A percentile compares a stretch with the other conserved stretches of the same genome.
These are phyloP conservation scores for Dimargaris xerosporica DNA, from an alignment of 192 early-diverging fungal genomes.

Conservation along the genomic window DNA sequence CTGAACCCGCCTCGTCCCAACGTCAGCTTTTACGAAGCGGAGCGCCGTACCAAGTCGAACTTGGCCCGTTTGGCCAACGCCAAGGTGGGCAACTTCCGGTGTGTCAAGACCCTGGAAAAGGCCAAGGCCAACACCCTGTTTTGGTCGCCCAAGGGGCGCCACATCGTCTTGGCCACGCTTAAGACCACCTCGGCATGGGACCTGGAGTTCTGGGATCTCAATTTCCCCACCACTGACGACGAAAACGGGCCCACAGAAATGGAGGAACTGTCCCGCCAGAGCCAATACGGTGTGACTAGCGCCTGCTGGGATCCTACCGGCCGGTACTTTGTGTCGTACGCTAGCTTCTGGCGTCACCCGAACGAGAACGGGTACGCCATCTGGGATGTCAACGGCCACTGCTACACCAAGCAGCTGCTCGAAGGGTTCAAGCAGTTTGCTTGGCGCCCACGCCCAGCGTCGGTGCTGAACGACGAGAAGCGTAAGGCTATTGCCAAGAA, in stretches of 20 bases:
- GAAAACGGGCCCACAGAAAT: conserved; percentile 41
- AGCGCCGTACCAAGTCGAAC: conserved; percentile 43
- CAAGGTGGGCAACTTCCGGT: conserved; percentile 51
- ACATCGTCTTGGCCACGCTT: conserved; percentile 75
- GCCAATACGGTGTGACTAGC: conserved; percentile 92
- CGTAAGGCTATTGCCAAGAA: conserved; percentile 84
- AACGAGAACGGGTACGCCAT: conserved; percentile 81
- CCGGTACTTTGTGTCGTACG: conserved; percentile 75
- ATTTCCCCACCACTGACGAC: conserved; percentile 34
- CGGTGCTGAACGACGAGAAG: conserved; percentile 60
- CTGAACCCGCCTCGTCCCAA: conserved; percentile 39
- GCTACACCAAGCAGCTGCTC: conserved; percentile 53
- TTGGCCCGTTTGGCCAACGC: conserved; percentile 16
- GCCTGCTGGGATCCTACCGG: conserved; percentile 99
- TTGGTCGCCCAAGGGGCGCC: conserved; percentile 95
- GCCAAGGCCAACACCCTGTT: conserved; percentile 68
- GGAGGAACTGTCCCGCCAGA: conserved; percentile 51
- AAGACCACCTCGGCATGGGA: conserved; percentile 57
- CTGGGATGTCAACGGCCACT: conserved; percentile 83
- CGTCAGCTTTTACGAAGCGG: conserved; percentile 77
- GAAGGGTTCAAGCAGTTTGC: conserved; percentile 83
- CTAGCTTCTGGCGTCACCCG: conserved; percentile 73
- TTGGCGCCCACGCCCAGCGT: conserved; percentile 87
- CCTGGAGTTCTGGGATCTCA: conserved; percentile 87
- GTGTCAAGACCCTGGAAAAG: conserved; percentile 67